Base-by-base conservation (phyloP, 1,284 basidiomycete genomes). In the Apiotrichum sp. region DNA sequence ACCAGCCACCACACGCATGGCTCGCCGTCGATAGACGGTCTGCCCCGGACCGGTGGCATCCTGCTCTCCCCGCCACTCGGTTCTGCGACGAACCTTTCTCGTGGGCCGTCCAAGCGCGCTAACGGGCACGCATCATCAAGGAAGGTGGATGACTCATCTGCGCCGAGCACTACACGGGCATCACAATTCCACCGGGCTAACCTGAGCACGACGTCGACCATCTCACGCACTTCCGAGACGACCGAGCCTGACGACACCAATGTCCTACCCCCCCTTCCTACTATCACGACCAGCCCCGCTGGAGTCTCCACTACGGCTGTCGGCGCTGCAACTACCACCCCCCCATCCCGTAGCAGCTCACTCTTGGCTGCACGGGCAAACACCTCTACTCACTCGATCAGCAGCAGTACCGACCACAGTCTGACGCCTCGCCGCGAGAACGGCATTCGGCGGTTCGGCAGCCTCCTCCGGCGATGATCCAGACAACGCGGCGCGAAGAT, bases 361-460 rank as follows among this genome's bases (percentile, higher is more conserved):
- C n/a, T 16, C 40, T 8, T 16, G n/a, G 10, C 11, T 13, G 40
- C 40, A 41, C 40, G 40, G 9, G 40, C 40, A 41, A 41, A 41
- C 40, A 14, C 40, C 10, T 41, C 40, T 6, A 41, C 10, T 11
- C 40, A 41, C n/a, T 41, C 40, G 40, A 14, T 41, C 4, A 10
- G n/a, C 35, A 38, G 46, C 34, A 22, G 22, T 22, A n/a, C 34
- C 11, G 32, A 47, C 14, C n/a, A 13, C 4, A 41, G 40, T 14
- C 14, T 41, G 11, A 41, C 40, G 11, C 13, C 46, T 2, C 33
- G 34, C 13, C 47, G 50, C 42, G 39, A 54, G 42, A 45, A 47
- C 39, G 43, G 42, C 7, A 55, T 72, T 55, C 64, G 61, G 50
- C 62, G 71, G 51, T 62, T 71, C 22, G 66, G 68, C n/a, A 69